Percentiles rank a stretch among this genome's conserved stretches.
Evolutionary conservation across 345 rosid genomes (phyloP).

Genomic region (Eucalyptus pauciflora): DNA sequence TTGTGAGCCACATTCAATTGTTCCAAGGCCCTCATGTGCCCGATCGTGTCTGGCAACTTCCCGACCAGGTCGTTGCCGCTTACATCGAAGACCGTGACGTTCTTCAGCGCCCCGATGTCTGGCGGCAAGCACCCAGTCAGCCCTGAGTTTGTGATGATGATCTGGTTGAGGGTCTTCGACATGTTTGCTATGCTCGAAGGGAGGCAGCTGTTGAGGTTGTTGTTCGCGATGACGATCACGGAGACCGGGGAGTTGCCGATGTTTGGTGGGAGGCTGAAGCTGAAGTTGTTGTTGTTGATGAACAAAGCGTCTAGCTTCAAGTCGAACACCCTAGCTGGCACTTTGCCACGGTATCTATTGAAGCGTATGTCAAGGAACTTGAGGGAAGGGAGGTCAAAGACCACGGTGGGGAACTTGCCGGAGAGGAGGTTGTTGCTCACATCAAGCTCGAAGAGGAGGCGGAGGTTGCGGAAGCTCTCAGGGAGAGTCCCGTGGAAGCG

Average conservation of each 20-base stretch:
- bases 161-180: conserved; percentile 42
- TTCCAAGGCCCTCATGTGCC: conserved; percentile 63
- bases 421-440: conserved; percentile 61
- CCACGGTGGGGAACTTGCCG: conserved; percentile 53
- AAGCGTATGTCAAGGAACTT: conserved; percentile 74
- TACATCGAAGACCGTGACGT: conserved; percentile 63
- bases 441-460: conserved; percentile 60
- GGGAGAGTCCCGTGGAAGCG: conserved; percentile 60
- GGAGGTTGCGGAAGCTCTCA: conserved; percentile 21
- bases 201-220: conserved; percentile 47
- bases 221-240: conserved; percentile 71
- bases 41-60: conserved; percentile 47
- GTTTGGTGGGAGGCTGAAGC: conserved; percentile 47
- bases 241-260: conserved; percentile 73
- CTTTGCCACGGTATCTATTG: conserved; percentile 43
- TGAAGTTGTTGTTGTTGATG: conserved; percentile 74
- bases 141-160: conserved; percentile 40
- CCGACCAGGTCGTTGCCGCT: conserved; percentile 64
- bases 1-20: conserved; percentile 69
- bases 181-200: conserved; percentile 56
- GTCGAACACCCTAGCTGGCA: conserved; percentile 54
- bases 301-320: conserved; percentile 73
- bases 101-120: conserved; percentile 40
- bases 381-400: conserved; percentile 51
- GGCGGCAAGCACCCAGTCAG: conserved; percentile 56